Conservation (phyloP, 345 rosid species). For the Eutrema japonicum region DNA sequence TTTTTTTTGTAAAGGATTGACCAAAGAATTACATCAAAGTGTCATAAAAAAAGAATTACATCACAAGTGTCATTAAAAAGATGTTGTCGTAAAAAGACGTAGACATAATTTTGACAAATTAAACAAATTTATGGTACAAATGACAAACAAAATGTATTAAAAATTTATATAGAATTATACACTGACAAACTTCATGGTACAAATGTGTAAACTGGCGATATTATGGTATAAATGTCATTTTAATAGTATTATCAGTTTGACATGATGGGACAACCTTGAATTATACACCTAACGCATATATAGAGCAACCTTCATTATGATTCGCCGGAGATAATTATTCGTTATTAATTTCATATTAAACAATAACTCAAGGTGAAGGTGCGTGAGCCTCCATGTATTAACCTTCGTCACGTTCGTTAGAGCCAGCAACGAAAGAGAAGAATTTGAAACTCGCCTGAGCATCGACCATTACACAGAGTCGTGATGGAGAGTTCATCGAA, state of each 20-base stretch:
- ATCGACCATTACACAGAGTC: background rate
- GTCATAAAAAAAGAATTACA: no score
- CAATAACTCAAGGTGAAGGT: slow-evolving; percentile 1
- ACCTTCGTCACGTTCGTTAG: slow-evolving; percentile 35
- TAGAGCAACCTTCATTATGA: slow-evolving; percentile 39
- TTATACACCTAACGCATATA: slow-evolving; percentile 40
- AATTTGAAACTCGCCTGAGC: slow-evolving; percentile 17
- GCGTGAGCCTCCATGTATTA: slow-evolving; percentile 35
- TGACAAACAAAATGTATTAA: background rate
- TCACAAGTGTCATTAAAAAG: background rate
- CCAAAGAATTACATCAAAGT: background rate
- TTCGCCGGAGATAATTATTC: no score
- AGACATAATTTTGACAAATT: background rate
- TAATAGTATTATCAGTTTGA: background rate
- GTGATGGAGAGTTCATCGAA: slow-evolving; percentile 54
- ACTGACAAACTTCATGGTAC: background rate
- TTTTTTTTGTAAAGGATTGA: no score
- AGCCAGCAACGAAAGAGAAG: slow-evolving; percentile 11
- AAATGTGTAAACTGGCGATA: background rate
- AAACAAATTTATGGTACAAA: no score
- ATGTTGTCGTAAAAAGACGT: background rate
- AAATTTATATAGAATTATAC: background rate
- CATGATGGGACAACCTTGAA: slow-evolving; percentile 23
- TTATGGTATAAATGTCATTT: background rate
- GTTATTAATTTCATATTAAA: background rate